phyloP scores from a whole-genome alignment of 768 basidiomycete species.

The Butyriboletus loyo region DNA sequence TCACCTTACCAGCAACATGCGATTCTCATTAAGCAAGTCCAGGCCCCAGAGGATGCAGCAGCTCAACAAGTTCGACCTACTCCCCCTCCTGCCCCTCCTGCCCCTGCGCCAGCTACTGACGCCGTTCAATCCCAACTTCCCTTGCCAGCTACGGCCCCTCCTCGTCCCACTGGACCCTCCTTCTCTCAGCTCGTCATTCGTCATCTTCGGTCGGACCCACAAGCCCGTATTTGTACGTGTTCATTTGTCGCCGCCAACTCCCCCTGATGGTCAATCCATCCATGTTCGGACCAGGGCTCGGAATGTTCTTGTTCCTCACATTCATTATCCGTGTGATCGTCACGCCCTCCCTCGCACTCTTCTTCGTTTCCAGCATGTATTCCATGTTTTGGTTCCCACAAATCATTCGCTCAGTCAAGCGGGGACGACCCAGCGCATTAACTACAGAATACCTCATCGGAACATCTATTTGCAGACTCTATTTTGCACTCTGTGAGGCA shows the following conservation, averaged over 20 bases:
- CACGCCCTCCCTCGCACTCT: constrained; percentile 59
- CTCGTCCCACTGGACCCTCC: constrained; percentile 15
- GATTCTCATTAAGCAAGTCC: constrained; percentile 76
- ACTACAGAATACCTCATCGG: constrained; percentile 72
- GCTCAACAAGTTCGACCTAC: constrained; percentile 26
- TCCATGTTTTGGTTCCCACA: constrained; percentile 84
- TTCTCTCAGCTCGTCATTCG: constrained; percentile 52
- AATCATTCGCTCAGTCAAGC: constrained; percentile 70
- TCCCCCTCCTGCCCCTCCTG: constrained; percentile 4
- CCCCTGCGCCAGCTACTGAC: constrained; percentile 1
- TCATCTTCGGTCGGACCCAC: constrained; percentile 65
- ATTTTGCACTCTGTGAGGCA: constrained; percentile 69
- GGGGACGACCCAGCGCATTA: constrained; percentile 69
- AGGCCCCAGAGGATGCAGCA: constrained; percentile 65
- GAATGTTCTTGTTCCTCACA: constrained; percentile 65
- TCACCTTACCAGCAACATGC: constrained; percentile 67
- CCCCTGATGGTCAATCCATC: constrained; percentile 1
- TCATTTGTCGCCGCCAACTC: not conserved
- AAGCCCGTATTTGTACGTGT: constrained; percentile 65
- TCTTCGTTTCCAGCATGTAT: constrained; percentile 68
- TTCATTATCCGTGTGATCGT: constrained; percentile 73
- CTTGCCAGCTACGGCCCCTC: constrained; percentile 19
- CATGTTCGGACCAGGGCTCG: constrained; percentile 48
- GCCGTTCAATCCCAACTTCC: constrained; percentile 16
- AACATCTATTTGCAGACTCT: constrained; percentile 68